These are phyloP conservation scores for Deuterostichococcus epilithicus DNA, from an alignment of 139 green algal genomes.

Conservation along the genomic window DNA sequence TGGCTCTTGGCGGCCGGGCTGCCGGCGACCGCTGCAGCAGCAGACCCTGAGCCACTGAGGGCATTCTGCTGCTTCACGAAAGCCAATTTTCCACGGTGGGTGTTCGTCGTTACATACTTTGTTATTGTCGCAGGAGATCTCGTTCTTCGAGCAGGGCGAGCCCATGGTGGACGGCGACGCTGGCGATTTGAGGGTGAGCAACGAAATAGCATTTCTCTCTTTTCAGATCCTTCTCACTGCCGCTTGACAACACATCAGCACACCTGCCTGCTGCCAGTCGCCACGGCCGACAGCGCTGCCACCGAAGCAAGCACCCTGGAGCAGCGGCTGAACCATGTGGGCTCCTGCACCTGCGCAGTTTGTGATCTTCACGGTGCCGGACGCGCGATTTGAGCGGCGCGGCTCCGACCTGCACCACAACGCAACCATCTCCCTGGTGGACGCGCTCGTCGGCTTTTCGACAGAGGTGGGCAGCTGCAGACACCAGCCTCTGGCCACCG, in stretches of 20 bases:
- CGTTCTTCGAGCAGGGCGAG: constrained; percentile 95
- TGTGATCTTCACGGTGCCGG: constrained; percentile 30
- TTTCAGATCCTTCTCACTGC: background rate
- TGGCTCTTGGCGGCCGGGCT: too few relatives aligned
- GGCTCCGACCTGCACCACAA: constrained; percentile 65
- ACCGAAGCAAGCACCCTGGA: background rate
- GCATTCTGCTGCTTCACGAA: too few relatives aligned
- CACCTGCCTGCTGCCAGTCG: background rate
- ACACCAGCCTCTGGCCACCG: too few relatives aligned
- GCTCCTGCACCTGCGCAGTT: constrained; percentile 12
- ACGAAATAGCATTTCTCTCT: background rate
- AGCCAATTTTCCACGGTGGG: too few relatives aligned
- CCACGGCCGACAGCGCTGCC: background rate
- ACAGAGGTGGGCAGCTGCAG: constrained; percentile 27
- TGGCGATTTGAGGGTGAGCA: constrained; percentile 81
- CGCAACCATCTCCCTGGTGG: constrained; percentile 74
- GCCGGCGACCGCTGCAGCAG: too few relatives aligned
- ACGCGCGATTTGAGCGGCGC: constrained; percentile 57
- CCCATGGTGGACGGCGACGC: constrained; percentile 90
- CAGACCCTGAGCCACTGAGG: too few relatives aligned
- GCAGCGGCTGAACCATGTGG: background rate
- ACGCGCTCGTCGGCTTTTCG: constrained; percentile 86
- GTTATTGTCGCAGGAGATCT: constrained; percentile 81
- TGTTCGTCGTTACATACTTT: too few relatives aligned
- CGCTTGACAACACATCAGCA: background rate